These are phyloP conservation scores for Gnomoniopsis smithogilvyi DNA, from an alignment of 2,329 filamentous ascomycete genomes.

Conservation along the genomic window DNA sequence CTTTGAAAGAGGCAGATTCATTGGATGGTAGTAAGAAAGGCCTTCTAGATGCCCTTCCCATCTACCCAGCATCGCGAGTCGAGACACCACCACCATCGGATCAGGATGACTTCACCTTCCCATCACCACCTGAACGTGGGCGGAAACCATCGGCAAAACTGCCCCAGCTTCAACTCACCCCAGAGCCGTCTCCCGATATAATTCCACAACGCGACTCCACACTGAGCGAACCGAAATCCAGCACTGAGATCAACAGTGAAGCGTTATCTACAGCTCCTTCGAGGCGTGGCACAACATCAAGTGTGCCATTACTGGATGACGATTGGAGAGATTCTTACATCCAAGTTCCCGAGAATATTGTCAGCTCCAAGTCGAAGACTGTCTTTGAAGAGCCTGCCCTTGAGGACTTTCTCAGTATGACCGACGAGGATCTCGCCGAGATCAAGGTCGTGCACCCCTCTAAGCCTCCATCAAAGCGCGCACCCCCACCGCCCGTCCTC, in stretches of 20 bases:
- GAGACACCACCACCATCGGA: slow-evolving; percentile 20
- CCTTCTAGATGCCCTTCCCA: slow-evolving; percentile 19
- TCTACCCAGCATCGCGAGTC: slow-evolving; percentile 14
- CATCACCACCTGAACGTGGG: slow-evolving; percentile 12
- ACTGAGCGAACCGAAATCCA: slow-evolving; percentile 13
- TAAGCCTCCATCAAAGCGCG: slow-evolving; percentile 16
- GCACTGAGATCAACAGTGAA: slow-evolving; percentile 4
- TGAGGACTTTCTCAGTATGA: slow-evolving; percentile 51
- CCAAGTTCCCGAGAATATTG: slow-evolving; percentile 21
- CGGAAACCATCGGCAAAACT: slow-evolving; percentile 3
- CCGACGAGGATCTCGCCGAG: slow-evolving; percentile 58
- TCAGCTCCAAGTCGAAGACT: slow-evolving; percentile 28
- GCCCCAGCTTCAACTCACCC: slow-evolving; percentile 12
- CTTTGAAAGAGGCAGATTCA: slow-evolving; percentile 2
- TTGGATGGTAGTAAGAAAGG: not conserved
- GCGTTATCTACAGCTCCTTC: slow-evolving; percentile 1
- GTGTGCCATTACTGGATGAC: slow-evolving; percentile 11
- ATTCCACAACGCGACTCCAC: slow-evolving; percentile 12
- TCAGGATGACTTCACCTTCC: slow-evolving; percentile 18
- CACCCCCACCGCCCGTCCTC: slow-evolving; percentile 10
- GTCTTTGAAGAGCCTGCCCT: slow-evolving; percentile 49
- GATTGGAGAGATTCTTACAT: slow-evolving; percentile 16
- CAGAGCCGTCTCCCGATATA: slow-evolving; percentile 18
- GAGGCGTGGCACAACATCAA: slow-evolving; percentile 7
- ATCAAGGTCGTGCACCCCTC: slow-evolving; percentile 20